Conservation (phyloP, 805 yeast genomes). For the Ogataea nitratoaversa region DNA sequence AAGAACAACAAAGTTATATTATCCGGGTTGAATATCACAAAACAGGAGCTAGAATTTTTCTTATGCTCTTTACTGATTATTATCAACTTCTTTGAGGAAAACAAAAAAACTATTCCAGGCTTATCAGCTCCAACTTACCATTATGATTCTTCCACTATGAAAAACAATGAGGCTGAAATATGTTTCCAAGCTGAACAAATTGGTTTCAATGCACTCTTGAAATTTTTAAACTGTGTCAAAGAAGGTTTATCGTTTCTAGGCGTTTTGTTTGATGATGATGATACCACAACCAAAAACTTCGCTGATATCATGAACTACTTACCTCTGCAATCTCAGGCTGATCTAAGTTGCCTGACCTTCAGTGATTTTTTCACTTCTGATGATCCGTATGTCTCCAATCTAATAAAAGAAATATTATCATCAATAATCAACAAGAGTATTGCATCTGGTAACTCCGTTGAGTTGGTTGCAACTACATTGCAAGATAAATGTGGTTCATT, state of each 20-base stretch:
- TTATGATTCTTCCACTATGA: slow-evolving; percentile 42
- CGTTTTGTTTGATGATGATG: slow-evolving; percentile 67
- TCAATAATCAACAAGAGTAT: slow-evolving; percentile 87
- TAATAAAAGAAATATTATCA: slow-evolving; percentile 81
- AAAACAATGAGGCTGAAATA: slow-evolving; percentile 49
- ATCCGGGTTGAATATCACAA: slow-evolving; percentile 42
- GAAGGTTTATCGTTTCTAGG: slow-evolving; percentile 88
- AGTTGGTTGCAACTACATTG: slow-evolving; percentile 76
- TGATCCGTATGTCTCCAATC: slow-evolving; percentile 48
- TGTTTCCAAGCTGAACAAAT: slow-evolving; percentile 87
- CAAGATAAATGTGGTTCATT: slow-evolving; percentile 94
- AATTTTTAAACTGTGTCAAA: slow-evolving; percentile 70
- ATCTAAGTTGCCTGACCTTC: slow-evolving; percentile 63
- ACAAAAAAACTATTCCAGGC: slow-evolving; percentile 59
- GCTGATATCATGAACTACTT: slow-evolving; percentile 68
- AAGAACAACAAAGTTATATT: slow-evolving; percentile 34
- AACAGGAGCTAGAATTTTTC: slow-evolving; percentile 58
- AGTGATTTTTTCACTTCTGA: slow-evolving; percentile 74
- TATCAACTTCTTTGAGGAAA: slow-evolving; percentile 64
- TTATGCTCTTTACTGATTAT: slow-evolving; percentile 67
- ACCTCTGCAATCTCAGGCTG: slow-evolving; percentile 61
- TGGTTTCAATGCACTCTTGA: slow-evolving; percentile 74
- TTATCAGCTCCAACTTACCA: slow-evolving; percentile 53
- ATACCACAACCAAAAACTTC: slow-evolving; percentile 37
- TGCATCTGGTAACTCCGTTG: slow-evolving; percentile 89